Base-by-base conservation (phyloP, 148 eudicot genomes). In the Chenopodium formosanum region DNA sequence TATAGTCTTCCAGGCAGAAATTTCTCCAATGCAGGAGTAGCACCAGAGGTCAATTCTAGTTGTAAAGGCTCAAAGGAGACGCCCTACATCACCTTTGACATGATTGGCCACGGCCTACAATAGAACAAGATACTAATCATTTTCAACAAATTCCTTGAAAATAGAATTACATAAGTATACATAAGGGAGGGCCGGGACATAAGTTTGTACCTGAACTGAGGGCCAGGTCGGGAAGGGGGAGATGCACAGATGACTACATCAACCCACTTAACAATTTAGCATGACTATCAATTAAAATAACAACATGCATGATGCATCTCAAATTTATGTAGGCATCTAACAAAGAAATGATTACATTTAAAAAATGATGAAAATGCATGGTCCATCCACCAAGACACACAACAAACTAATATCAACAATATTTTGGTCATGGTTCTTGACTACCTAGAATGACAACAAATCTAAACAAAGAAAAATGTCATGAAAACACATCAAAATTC, bases 1-100 rank as follows among this genome's bases (percentile, higher is more conserved):
- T 98, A 7, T 82, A 91, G 86, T 94, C 98, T 58, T 97, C 98
- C 75, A 96, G 84, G 82, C 97, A 94, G 84, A 96, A 96, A 86
- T 58, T 91, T 94, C 90, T 96, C 99, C 74, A 96, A 73, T 20
- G 98, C 98, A 80, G 98, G 93, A 78, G 98, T 91, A 46, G 97
- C 98, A 66, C 99, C 97, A 74, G 89, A 81, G 37, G 97, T 94
- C 81, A 96, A 87, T 73, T 94, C 91, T 67, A 96, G 78, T 32
- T 86, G 92, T n/a, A 91, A 88, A 23, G 98, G 98, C 78, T 94
- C 84, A 77, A 94, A 89, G 74, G 87, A 84, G 17, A 84, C 87
- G 27, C 56, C 82, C 63, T 92, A 93, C 93, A 94, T 87, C 29
- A 88, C 87, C 80, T 81, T 84, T 75, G 95, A 89, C 95, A 96